phyloP scores from a whole-genome alignment of 441 rosid species.

The Adansonia grandidieri region DNA sequence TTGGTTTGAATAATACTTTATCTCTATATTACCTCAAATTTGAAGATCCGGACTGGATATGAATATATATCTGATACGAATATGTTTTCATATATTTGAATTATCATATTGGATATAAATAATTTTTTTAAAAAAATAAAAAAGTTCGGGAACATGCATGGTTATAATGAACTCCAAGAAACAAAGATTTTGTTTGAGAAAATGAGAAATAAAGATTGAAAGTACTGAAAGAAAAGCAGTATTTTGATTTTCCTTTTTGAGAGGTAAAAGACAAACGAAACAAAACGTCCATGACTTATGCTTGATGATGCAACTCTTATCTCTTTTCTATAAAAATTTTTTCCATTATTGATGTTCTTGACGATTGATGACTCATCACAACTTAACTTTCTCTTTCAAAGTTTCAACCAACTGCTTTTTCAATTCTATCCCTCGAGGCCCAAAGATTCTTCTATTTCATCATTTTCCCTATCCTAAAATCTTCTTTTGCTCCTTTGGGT shows the following conservation, averaged over 20 bases:
- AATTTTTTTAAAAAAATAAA: too few species aligned
- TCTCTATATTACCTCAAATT: too few species aligned
- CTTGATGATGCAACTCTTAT: background rate
- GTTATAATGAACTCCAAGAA: background rate
- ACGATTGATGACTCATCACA: background rate
- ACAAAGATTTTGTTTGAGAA: background rate
- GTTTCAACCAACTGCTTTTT: background rate
- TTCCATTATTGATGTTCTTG: constrained; percentile 17
- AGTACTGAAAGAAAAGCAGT: background rate
- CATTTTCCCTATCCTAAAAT: background rate
- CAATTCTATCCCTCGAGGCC: background rate
- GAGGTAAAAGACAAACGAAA: constrained; percentile 14
- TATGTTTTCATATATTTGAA: too few species aligned
- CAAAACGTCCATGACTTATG: background rate
- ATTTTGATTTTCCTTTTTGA: background rate
- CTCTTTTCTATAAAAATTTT: background rate
- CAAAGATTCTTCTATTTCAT: constrained; percentile 11
- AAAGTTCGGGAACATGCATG: too few species aligned
- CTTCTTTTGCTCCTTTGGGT: background rate
- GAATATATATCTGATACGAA: too few species aligned
- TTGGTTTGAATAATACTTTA: too few species aligned
- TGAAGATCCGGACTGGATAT: too few species aligned
- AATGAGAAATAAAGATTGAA: background rate
- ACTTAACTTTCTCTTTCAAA: background rate
- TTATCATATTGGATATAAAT: too few species aligned